A percentile compares a stretch with the other conserved stretches of the same genome.
These are phyloP conservation scores for Pseudogymnoascus sp. DNA, from an alignment of 2,329 filamentous ascomycete genomes.

Conservation along the genomic window DNA sequence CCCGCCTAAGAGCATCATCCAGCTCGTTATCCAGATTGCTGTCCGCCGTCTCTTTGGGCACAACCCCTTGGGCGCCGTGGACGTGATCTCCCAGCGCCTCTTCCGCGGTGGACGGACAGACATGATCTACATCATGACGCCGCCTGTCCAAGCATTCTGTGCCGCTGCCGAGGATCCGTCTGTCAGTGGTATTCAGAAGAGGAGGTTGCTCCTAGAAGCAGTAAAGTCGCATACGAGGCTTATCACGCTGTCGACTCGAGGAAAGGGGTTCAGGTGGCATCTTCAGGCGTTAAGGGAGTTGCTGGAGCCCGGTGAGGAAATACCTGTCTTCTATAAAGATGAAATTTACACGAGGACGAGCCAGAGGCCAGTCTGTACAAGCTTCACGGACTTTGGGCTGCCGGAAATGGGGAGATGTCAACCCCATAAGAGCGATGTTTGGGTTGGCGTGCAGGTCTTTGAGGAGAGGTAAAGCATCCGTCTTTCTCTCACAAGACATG, in stretches of 20 bases:
- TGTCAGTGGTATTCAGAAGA: constrained; percentile 54
- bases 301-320: constrained; percentile 67
- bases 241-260: constrained; percentile 80
- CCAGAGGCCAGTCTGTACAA: neutral
- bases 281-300: constrained; percentile 95
- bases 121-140: constrained; percentile 85
- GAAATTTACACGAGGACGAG: neutral
- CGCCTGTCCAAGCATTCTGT: constrained; percentile 87
- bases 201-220: constrained; percentile 73
- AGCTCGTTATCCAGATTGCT: constrained; percentile 96
- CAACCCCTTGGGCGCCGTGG: constrained; percentile 85
- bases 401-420: neutral
- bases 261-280: constrained; percentile 89
- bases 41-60: constrained; percentile 99
- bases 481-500: neutral
- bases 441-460: neutral
- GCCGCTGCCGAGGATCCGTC: constrained; percentile 67
- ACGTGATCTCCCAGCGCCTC: constrained; percentile 86
- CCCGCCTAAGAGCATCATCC: constrained; percentile 93
- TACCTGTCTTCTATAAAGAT: constrained; percentile 79
- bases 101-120: constrained; percentile 96
- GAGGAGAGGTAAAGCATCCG: neutral
- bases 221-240: constrained; percentile 79
- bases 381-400: neutral
- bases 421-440: neutral